phyloP scores from a whole-genome alignment of 2,329 filamentous ascomycete species.

The Pseudogymnoascus sp. region DNA sequence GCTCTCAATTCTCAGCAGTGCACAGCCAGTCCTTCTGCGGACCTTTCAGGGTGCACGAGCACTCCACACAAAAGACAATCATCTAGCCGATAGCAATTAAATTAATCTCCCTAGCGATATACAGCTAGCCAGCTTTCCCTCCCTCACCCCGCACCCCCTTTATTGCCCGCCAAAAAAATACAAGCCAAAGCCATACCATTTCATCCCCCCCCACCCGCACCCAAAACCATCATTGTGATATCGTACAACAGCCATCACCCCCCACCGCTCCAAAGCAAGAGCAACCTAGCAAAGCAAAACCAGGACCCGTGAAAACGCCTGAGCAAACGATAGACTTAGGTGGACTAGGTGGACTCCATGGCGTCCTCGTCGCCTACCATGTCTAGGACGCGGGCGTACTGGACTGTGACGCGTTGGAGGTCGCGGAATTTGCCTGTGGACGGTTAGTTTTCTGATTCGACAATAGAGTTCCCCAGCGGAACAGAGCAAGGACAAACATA shows the following conservation, averaged over 20 bases:
- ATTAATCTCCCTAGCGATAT: background rate
- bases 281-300: background rate
- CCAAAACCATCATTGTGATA: background rate
- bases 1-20: background rate
- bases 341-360: background rate
- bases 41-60: background rate
- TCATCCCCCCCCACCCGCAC: background rate
- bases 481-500: conserved; percentile 38
- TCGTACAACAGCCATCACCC: background rate
- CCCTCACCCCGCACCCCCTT: background rate
- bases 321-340: background rate
- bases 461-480: background rate
- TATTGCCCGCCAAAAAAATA: background rate
- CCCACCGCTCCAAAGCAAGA: background rate
- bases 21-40: background rate
- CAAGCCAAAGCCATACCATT: background rate
- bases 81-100: background rate
- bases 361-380: conserved; percentile 32
- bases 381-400: conserved; percentile 79
- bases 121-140: background rate
- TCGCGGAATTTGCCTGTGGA: conserved; percentile 82
- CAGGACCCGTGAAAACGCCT: background rate
- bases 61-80: background rate
- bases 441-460: background rate
- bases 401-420: conserved; percentile 86